Evolutionary conservation across 768 basidiomycete species (phyloP), one percentile per base, ranked within the genome.

Genomic region (Chalciporus piperatus): DNA sequence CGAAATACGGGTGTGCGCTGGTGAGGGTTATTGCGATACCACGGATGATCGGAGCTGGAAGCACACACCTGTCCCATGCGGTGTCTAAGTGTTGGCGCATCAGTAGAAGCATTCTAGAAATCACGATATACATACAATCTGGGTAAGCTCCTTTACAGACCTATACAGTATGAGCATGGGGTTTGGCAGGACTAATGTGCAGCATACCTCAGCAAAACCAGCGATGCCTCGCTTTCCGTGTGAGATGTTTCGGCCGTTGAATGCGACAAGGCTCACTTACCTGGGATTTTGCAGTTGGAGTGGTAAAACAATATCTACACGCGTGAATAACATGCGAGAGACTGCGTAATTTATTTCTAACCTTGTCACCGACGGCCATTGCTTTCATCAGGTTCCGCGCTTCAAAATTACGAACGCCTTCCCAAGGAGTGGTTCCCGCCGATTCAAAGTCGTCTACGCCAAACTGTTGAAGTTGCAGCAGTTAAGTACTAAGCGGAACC

Each of bases 111-210:
- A 44, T 52, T 42, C 38, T 46, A 47, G 57, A 42, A 50, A 48
- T 19, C 11, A 25, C 12, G 12, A 37, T 27, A 47, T 14, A 19
- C 90, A 72, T 69, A 93, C 92, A 79, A 65, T 98, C 94, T 17
- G 93, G 90, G 69, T 96, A 95, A 6, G 92, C 90, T 65, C 89
- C 87, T 66, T 83, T 90, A 27, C 77, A 77, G 8, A 96, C 84
- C 83, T 91, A 43, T 37, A 45, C 25, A 45, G 9, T 32, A 37
- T 58, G 38, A 64, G 54, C 47, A 45, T 10, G 20, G 6, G 28
- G 33, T 11, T 17, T 9, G 49, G 32, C 19, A 44, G 28, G 11
- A 41, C 25, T 16, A 40, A 32, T 41, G 48, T 22, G 25, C 43
- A 54, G 51, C 63, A 53, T n/a, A 90, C 89, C 81, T 89, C 78